phyloP scores from a whole-genome alignment of 2,329 filamentous ascomycete genomes.

The Colletotrichum orbiculare region DNA sequence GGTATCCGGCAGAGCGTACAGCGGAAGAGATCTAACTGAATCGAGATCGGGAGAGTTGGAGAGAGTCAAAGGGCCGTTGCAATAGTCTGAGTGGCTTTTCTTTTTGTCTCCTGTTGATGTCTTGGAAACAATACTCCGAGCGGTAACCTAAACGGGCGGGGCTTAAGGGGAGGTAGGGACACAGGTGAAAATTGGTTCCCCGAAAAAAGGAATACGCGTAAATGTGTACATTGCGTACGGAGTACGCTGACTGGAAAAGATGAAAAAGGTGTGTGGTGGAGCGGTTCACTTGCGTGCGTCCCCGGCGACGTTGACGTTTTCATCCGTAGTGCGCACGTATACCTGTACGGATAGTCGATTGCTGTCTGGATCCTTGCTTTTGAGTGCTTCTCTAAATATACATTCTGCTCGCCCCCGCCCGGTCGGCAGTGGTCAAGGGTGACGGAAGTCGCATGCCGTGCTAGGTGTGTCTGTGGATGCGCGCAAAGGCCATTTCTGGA shows the following conservation, averaged over 20 bases:
- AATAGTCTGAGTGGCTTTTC: background rate
- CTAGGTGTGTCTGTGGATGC: too few relatives aligned
- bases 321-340: background rate
- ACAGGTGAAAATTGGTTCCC: too few relatives aligned
- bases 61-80: background rate
- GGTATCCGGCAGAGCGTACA: too few relatives aligned
- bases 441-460: too few relatives aligned
- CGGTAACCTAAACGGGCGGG: slow-evolving; percentile 11
- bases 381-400: background rate
- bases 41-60: background rate
- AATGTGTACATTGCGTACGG: background rate
- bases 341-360: background rate
- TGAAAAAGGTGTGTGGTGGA: background rate
- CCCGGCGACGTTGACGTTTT: slow-evolving; percentile 27
- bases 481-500: slow-evolving; percentile 20
- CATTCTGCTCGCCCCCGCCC: background rate
- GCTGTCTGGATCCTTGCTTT: background rate
- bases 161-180: background rate
- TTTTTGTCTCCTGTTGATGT: slow-evolving; percentile 1
- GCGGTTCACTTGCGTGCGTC: slow-evolving; percentile 9
- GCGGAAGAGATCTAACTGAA: too few relatives aligned
- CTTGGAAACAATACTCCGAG: slow-evolving; percentile 1
- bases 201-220: background rate
- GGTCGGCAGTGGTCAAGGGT: background rate
- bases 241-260: background rate